Evolutionary conservation across 2,329 filamentous ascomycete species (phyloP).

Genomic region (Neurospora sp.): DNA sequence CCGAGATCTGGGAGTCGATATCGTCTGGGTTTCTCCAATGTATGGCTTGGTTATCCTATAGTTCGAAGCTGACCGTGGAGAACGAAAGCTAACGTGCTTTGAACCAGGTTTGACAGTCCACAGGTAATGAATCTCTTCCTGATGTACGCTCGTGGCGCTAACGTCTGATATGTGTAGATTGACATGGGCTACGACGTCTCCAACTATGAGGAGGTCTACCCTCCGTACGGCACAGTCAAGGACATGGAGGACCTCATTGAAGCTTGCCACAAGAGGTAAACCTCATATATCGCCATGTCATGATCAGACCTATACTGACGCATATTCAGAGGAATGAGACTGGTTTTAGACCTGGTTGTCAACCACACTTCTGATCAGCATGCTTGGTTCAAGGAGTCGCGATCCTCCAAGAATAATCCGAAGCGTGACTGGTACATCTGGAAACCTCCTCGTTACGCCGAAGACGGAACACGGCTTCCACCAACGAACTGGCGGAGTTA

Average conservation of each 20-base stretch:
- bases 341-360: constrained; percentile 67
- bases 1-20: constrained; percentile 38
- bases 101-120: constrained; percentile 32
- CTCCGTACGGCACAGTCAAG: constrained; percentile 50
- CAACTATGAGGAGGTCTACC: constrained; percentile 49
- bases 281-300: background rate
- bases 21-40: constrained; percentile 35
- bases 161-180: constrained; percentile 8
- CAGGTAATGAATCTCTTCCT: constrained; percentile 31
- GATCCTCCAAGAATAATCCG: constrained; percentile 48
- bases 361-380: constrained; percentile 70
- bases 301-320: background rate
- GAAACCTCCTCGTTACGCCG: constrained; percentile 31
- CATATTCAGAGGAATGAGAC: constrained; percentile 47
- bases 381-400: constrained; percentile 60
- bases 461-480: constrained; percentile 51
- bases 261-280: constrained; percentile 38
- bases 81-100: constrained; percentile 1
- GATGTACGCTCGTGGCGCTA: background rate
- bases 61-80: background rate
- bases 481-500: constrained; percentile 67
- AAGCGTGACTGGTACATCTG: constrained; percentile 53
- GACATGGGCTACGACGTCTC: constrained; percentile 59
- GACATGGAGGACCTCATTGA: constrained; percentile 55
- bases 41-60: constrained; percentile 7